These are phyloP conservation scores for Calonectria pteridis DNA, from an alignment of 2,329 filamentous ascomycete genomes.

Conservation along the genomic window DNA sequence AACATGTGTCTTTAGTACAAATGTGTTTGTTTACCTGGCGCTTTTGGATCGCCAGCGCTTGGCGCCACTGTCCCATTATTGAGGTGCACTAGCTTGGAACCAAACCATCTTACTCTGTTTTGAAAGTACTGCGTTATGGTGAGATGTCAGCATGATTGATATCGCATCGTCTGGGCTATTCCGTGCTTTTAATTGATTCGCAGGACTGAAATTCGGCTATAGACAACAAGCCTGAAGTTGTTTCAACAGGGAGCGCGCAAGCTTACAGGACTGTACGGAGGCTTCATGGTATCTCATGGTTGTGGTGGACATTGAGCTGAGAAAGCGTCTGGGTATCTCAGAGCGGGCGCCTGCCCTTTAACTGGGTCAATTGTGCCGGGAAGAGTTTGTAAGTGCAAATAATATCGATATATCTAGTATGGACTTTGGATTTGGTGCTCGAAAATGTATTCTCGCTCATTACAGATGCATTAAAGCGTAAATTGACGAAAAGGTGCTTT, in stretches of 20 bases:
- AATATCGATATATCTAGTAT: not conserved
- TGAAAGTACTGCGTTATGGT: not conserved
- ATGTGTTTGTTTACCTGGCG: not conserved
- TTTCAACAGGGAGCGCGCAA: not conserved
- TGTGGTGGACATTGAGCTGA: not conserved
- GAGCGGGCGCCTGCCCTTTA: not conserved
- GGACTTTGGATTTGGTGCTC: too few species aligned
- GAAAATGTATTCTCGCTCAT: too few species aligned
- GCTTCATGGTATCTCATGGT: not conserved
- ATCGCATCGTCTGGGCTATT: not conserved
- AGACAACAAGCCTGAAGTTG: not conserved
- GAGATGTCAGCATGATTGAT: not conserved
- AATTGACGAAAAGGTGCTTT: not conserved
- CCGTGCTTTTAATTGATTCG: too few species aligned
- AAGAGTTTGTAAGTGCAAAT: not conserved
- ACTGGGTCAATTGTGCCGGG: not conserved
- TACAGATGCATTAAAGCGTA: not conserved
- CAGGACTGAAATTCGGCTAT: not conserved
- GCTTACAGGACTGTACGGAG: too few species aligned
- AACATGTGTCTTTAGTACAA: not conserved
- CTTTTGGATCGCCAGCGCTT: not conserved
- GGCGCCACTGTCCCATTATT: not conserved
- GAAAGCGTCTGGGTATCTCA: not conserved
- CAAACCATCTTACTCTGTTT: not conserved
- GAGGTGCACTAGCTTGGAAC: not conserved